A percentile compares a stretch with the other conserved stretches of the same genome.
These are phyloP conservation scores for Thalia dealbata DNA, from an alignment of 176 grass and related monocot genomes.

Conservation along the genomic window DNA sequence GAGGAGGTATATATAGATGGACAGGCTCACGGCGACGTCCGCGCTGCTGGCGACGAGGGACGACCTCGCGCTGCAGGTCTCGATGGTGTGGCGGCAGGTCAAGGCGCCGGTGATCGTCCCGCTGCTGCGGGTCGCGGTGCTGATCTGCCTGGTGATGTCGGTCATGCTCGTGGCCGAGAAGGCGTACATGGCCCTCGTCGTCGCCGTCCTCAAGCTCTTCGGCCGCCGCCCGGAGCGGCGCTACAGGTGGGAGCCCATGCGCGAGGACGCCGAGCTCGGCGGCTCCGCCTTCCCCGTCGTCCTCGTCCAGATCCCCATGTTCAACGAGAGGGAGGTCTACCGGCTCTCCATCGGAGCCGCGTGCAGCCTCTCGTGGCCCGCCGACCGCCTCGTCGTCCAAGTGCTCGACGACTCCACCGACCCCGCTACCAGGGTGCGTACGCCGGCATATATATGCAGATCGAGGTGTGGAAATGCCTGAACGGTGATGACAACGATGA, in stretches of 20 bases:
- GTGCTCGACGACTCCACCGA: conserved; percentile 19
- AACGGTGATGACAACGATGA: too few species aligned
- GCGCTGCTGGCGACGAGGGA: background rate
- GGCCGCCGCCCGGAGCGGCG: background rate
- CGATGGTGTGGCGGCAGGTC: background rate
- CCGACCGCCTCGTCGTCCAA: conserved; percentile 9
- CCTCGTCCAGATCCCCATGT: conserved; percentile 16
- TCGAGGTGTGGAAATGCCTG: background rate
- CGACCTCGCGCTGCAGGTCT: background rate
- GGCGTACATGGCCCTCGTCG: conserved; percentile 1
- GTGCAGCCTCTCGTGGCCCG: conserved; percentile 8
- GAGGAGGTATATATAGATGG: too few species aligned
- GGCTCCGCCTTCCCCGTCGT: conserved; percentile 1
- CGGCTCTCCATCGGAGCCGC: conserved; percentile 6
- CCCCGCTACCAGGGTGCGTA: background rate
- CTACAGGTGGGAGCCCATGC: conserved; percentile 12
- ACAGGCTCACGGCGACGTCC: background rate
- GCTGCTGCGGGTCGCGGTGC: background rate
- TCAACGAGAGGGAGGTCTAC: conserved; percentile 14
- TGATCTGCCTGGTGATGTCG: background rate
- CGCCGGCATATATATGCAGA: too few species aligned
- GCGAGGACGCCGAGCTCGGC: conserved; percentile 11
- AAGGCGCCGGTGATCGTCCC: conserved; percentile 9
- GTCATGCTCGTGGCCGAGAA: conserved; percentile 6
- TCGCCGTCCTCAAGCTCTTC: background rate